Percentiles rank a stretch among this genome's conserved stretches.
These are phyloP conservation scores for Dactylonectria estremocensis DNA, from an alignment of 2,329 filamentous ascomycete species.

Conservation along the genomic window DNA sequence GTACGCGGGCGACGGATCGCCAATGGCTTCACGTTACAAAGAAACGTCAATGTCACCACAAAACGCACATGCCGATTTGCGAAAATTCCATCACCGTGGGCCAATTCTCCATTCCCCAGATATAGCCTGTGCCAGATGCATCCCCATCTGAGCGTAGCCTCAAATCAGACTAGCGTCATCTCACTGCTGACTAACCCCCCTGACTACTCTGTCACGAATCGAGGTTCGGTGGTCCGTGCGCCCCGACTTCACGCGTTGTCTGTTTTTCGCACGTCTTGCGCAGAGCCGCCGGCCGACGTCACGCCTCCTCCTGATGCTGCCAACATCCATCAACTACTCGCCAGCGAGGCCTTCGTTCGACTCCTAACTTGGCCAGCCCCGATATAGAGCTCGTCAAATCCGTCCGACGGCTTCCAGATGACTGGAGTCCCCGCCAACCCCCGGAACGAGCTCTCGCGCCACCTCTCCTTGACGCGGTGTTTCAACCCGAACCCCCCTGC, in stretches of 20 bases:
- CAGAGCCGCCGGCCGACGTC: constrained; percentile 54
- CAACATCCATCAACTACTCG: constrained; percentile 48
- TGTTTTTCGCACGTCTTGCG: constrained; percentile 55
- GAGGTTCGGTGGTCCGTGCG: constrained; percentile 49
- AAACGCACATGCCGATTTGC: background rate
- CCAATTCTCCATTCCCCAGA: constrained; percentile 24
- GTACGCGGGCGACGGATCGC: background rate
- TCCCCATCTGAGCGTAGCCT: constrained; percentile 15
- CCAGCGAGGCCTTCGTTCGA: constrained; percentile 43
- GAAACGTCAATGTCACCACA: background rate
- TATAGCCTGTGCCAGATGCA: constrained; percentile 27
- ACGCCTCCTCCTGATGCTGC: constrained; percentile 52
- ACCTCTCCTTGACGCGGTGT: constrained; percentile 49
- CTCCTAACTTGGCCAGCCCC: constrained; percentile 32
- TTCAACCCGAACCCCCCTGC: constrained; percentile 35
- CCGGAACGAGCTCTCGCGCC: constrained; percentile 52
- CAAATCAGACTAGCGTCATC: constrained; percentile 25
- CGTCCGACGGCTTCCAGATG: constrained; percentile 46
- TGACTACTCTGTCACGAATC: constrained; percentile 25
- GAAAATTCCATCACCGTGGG: constrained; percentile 12
- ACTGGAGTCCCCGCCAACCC: constrained; percentile 47
- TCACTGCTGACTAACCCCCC: constrained; percentile 31
- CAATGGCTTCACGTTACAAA: background rate
- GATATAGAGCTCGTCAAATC: constrained; percentile 24
- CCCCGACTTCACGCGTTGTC: constrained; percentile 59